phyloP scores from a whole-genome alignment of 352 stramenopile genomes.

The Globisporangium parvum region DNA sequence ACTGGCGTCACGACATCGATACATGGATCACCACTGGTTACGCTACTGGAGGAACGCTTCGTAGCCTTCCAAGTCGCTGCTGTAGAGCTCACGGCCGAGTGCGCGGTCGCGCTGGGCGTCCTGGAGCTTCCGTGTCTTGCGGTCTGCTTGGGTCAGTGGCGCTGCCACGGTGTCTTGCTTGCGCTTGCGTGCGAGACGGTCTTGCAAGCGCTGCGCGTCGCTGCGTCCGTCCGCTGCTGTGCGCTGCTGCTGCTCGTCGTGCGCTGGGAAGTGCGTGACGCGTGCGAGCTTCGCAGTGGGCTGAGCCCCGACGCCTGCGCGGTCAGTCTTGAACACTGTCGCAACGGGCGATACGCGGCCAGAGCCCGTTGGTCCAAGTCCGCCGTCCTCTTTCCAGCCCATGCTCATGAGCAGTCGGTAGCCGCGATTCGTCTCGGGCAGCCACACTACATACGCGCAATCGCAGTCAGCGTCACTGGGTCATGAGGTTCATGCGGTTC shows the following conservation, averaged over 20 bases:
- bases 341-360: slow-evolving; percentile 42
- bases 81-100: slow-evolving; percentile 43
- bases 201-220: slow-evolving; percentile 32
- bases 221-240: slow-evolving; percentile 23
- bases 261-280: slow-evolving; percentile 30
- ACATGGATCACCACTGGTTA: too few species aligned
- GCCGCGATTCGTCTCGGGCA: slow-evolving; percentile 60
- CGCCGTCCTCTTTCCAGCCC: slow-evolving; percentile 43
- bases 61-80: slow-evolving; percentile 45
- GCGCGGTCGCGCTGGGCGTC: slow-evolving; percentile 34
- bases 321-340: slow-evolving; percentile 49
- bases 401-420: slow-evolving; percentile 55
- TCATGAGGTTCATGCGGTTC: neutral
- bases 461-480: too few species aligned
- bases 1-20: too few species aligned
- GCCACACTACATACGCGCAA: slow-evolving; percentile 33
- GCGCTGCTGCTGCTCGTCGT: slow-evolving; percentile 30
- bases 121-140: slow-evolving; percentile 33
- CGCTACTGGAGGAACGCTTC: slow-evolving; percentile 38
- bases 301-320: slow-evolving; percentile 27
- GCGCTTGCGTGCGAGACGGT: slow-evolving; percentile 38
- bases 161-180: slow-evolving; percentile 23
- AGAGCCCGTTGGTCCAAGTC: slow-evolving; percentile 24
- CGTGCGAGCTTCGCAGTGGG: too few species aligned
- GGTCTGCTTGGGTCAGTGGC: slow-evolving; percentile 19